Conservation (phyloP, 208 protist genomes). For the Acanthamoeba culbertsoni region DNA sequence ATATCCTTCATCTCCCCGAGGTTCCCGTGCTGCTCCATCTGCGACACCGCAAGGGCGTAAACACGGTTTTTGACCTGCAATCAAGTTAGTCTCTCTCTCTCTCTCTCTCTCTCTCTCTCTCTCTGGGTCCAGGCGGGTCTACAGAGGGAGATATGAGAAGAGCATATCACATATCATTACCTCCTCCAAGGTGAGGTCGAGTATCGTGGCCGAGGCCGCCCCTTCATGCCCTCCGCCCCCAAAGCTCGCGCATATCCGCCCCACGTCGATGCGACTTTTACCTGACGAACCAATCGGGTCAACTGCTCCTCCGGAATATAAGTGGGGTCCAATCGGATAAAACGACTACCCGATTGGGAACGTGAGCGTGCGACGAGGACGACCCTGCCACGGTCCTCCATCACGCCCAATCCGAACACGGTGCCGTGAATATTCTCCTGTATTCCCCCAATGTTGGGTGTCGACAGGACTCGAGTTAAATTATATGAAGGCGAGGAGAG, state of each 20-base stretch:
- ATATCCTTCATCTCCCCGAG: neutral
- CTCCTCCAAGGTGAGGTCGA: slow-evolving; percentile 27
- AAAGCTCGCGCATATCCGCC: slow-evolving; percentile 42
- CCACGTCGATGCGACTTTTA: neutral
- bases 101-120: no score
- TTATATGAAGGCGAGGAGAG: neutral
- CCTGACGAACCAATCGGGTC: neutral
- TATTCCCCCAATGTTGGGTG: neutral
- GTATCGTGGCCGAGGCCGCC: slow-evolving; percentile 34
- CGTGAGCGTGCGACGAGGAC: neutral
- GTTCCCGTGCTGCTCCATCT: neutral
- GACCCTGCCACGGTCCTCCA: neutral
- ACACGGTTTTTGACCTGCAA: slow-evolving; percentile 28
- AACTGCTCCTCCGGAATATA: no score
- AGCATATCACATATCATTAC: neutral
- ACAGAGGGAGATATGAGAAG: no score
- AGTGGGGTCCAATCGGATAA: no score
- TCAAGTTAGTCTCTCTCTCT: neutral
- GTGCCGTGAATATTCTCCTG: slow-evolving; percentile 39
- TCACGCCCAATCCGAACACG: neutral
- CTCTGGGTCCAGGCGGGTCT: no score
- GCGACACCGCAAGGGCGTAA: slow-evolving; percentile 15
- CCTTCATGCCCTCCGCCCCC: slow-evolving; percentile 24
- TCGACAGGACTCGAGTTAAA: neutral
- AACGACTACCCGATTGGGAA: neutral